Base-by-base conservation (phyloP, 805 yeast genomes). In the Lipomyces lipofer region DNA sequence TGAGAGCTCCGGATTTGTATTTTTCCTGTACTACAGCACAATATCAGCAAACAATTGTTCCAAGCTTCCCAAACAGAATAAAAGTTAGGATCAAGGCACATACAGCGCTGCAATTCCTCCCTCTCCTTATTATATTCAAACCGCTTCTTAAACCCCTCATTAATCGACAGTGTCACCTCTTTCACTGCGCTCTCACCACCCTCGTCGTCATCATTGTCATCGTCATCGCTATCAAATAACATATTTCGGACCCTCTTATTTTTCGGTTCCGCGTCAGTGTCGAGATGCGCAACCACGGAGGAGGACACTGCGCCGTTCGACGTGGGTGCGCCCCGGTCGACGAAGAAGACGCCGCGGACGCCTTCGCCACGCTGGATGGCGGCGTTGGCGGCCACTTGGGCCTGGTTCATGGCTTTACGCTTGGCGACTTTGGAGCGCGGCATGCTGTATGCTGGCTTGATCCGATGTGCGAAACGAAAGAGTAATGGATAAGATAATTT, bases 61-160 rank as follows among this genome's bases (percentile, higher is more conserved):
- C 2, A 17, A 25, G 10, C 28, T 15, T 7, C n/a, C 10, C 6
- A 39, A 13, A 24, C 33, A 15, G 27, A 39, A n/a, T n/a, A n/a
- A n/a, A n/a, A n/a, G n/a, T n/a, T n/a, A 13, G 38, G 3, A 10
- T 17, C 13, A 28, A 10, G 30, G 13, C 10, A 52, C 60, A 15
- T 42, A 59, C 63, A 54, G 46, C 67, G 49, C 32, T 61, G 64
- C 24, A 53, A 58, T 47, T 63, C 69, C 42, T 66, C 70, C 33
- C 72, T 65, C 57, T 64, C 67, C 52, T 70, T 70, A 47, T 68
- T 68, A 45, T 67, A 63, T 43, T 66, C 65, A 50, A 62, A 62
- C 44, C 68, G 60, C 44, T 56, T 60, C 17, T 69, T 67, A 42
- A 56, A 71, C 22, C 63, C 68, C 35, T 59, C 65, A 13, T 58